Evolutionary conservation across 2,329 filamentous ascomycete genomes (phyloP).

Genomic region (Fusarium dimerum): DNA sequence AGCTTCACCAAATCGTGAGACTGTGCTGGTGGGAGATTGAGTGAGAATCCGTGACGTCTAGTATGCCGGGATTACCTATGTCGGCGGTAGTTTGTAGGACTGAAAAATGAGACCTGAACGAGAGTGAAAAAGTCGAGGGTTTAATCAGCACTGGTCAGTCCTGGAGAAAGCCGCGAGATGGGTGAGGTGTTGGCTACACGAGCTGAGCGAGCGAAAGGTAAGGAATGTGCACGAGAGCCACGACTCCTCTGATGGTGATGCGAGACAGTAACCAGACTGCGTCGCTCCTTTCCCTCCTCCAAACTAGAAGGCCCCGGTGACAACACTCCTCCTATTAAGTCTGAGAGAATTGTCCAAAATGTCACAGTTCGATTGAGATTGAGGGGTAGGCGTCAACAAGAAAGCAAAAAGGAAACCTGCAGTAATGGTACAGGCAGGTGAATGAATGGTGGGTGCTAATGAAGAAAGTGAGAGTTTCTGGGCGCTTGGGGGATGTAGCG

Average conservation of each 20-base stretch:
- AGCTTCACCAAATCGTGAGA: not conserved
- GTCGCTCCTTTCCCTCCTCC: constrained; percentile 11
- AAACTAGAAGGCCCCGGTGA: constrained; percentile 3
- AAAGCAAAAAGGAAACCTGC: constrained; percentile 5
- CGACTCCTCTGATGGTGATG: constrained; percentile 6
- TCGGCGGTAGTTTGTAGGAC: not conserved
- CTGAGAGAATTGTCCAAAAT: constrained; percentile 9
- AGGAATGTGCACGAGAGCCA: constrained; percentile 14
- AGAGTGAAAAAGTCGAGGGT: not conserved
- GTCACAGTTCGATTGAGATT: constrained; percentile 10
- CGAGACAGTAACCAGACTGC: constrained; percentile 28
- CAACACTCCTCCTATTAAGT: constrained; percentile 6
- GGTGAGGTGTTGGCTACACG: constrained; percentile 4
- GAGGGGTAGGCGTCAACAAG: constrained; percentile 9
- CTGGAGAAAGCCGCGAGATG: too few species aligned
- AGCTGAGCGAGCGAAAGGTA: constrained; percentile 4
- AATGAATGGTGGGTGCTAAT: constrained; percentile 19
- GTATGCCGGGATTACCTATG: not conserved
- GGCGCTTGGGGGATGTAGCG: constrained; percentile 31
- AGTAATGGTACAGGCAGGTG: constrained; percentile 8
- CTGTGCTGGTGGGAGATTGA: not conserved
- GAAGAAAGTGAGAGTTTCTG: constrained; percentile 18
- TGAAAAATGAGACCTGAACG: not conserved
- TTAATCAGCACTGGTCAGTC: constrained; percentile 9
- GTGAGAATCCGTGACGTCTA: not conserved